Percentiles rank a stretch among this genome's conserved stretches.
These are phyloP conservation scores for Dactylellina drechsleri DNA, from an alignment of 2,329 filamentous ascomycete genomes.

Conservation along the genomic window DNA sequence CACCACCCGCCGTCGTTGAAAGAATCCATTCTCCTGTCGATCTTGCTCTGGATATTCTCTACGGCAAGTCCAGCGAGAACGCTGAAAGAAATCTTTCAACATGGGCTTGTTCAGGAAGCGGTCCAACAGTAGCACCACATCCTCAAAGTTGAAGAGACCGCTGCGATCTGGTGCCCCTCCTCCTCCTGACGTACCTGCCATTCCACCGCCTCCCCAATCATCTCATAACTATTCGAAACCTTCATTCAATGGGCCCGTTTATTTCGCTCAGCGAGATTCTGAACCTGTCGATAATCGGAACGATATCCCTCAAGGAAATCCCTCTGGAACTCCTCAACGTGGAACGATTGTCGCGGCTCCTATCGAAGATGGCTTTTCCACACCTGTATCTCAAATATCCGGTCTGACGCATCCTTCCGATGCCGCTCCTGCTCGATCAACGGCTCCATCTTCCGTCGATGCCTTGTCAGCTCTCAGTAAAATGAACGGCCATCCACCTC, in stretches of 20 bases:
- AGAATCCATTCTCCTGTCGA: background rate
- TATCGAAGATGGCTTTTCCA: slow-evolving; percentile 43
- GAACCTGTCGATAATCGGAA: background rate
- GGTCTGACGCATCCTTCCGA: slow-evolving; percentile 44
- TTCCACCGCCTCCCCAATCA: slow-evolving; percentile 33
- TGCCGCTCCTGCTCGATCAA: slow-evolving; percentile 41
- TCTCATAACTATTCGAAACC: slow-evolving; percentile 20
- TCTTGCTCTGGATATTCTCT: slow-evolving; percentile 32
- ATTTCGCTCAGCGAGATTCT: background rate
- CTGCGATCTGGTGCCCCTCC: slow-evolving; percentile 31
- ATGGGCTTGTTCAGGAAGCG: slow-evolving; percentile 53
- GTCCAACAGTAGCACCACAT: slow-evolving; percentile 50
- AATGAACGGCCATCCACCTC: slow-evolving; percentile 6
- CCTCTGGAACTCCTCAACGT: too few relatives aligned
- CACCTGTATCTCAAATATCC: slow-evolving; percentile 51
- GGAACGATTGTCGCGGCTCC: too few relatives aligned
- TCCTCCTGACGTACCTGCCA: slow-evolving; percentile 40
- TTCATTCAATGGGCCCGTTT: slow-evolving; percentile 23
- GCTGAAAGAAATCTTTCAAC: background rate
- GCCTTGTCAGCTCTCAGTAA: slow-evolving; percentile 43
- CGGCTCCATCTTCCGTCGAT: slow-evolving; percentile 50
- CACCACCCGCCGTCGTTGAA: background rate
- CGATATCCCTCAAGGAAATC: background rate
- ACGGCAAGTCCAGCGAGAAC: slow-evolving; percentile 20
- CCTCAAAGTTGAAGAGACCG: slow-evolving; percentile 50